These are phyloP conservation scores for Solanum chmielewskii DNA, from an alignment of 257 asterid genomes.

Conservation along the genomic window DNA sequence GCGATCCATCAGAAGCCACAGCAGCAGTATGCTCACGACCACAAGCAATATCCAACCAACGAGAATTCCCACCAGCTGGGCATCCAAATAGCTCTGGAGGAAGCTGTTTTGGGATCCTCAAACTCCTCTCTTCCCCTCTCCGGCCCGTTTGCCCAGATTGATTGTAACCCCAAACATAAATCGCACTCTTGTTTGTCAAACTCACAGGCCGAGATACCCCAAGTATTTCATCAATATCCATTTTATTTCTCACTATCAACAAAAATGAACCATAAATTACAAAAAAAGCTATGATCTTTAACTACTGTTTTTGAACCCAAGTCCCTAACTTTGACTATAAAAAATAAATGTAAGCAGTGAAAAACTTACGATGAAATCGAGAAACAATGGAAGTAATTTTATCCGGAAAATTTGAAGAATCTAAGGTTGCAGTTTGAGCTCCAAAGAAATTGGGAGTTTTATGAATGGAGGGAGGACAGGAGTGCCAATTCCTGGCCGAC, in stretches of 20 bases:
- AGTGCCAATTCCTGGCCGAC: neutral
- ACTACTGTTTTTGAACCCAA: neutral
- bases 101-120: conserved; percentile 78
- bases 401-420: neutral
- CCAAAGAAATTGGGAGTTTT: neutral
- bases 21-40: conserved; percentile 92
- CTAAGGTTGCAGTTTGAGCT: neutral
- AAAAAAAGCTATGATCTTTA: neutral
- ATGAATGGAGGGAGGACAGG: neutral
- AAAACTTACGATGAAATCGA: neutral
- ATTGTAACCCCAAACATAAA: conserved; percentile 86
- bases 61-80: conserved; percentile 48
- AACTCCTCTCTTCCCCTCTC: conserved; percentile 31
- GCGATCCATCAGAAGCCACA: conserved; percentile 82
- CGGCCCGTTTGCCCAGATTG: conserved; percentile 94
- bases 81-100: conserved; percentile 85
- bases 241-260: conserved; percentile 8
- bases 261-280: neutral
- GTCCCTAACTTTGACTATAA: neutral
- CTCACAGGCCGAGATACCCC: conserved; percentile 47
- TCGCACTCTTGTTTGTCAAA: conserved; percentile 71
- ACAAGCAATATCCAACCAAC: conserved; percentile 90
- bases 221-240: conserved; percentile 70
- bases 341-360: neutral
- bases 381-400: neutral